Conservation (phyloP, 306 rosid genomes). For the Cucurbita ficifolia region DNA sequence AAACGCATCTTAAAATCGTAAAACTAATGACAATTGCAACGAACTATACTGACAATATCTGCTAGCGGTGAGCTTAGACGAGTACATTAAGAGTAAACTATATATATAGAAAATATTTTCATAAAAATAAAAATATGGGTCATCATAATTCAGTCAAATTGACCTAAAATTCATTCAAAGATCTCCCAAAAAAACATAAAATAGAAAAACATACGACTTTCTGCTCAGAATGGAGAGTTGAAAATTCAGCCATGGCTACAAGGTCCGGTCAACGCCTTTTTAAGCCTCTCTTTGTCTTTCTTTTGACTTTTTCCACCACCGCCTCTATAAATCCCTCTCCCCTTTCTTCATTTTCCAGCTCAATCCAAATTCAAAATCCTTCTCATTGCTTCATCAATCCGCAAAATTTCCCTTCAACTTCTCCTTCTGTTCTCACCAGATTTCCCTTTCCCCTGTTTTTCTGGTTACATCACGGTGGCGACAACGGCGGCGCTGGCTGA, state of each 20-base stretch:
- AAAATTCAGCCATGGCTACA: not conserved
- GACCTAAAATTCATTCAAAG: not conserved
- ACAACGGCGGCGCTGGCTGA: not conserved
- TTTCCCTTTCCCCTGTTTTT: not conserved
- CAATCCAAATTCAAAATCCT: not conserved
- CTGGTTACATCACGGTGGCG: not conserved
- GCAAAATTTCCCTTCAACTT: not conserved
- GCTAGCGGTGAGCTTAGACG: too few species aligned
- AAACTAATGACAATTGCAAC: too few species aligned
- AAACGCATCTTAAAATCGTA: too few species aligned
- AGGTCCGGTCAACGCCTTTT: not conserved
- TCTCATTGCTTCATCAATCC: not conserved
- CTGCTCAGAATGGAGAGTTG: not conserved
- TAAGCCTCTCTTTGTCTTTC: not conserved
- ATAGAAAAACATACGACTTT: not conserved
- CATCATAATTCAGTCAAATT: not conserved
- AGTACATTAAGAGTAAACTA: too few species aligned
- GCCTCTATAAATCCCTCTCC: not conserved
- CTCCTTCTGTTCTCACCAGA: not conserved
- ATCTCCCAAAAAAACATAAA: not conserved
- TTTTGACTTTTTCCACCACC: not conserved
- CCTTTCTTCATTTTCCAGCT: too few species aligned
- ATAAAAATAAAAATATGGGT: not conserved
- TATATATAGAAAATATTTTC: too few species aligned
- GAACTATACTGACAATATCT: too few species aligned